These are phyloP conservation scores for Hypoxylon sp. DNA, from an alignment of 2,329 filamentous ascomycete species.

Conservation along the genomic window DNA sequence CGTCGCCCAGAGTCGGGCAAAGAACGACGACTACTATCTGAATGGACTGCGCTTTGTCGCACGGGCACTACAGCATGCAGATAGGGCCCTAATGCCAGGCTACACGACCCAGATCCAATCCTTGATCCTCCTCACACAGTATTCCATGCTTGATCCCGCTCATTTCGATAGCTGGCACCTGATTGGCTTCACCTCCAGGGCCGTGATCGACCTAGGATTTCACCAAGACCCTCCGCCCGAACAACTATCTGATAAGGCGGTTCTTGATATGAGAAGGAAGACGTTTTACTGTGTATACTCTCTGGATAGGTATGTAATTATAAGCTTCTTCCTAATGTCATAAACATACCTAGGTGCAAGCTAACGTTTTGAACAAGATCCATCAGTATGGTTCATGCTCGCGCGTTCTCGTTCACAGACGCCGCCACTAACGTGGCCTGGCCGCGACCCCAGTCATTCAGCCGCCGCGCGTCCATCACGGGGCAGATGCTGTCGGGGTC, in stretches of 20 bases:
- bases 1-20: conserved; percentile 73
- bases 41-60: conserved; percentile 65
- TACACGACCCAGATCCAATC: conserved; percentile 88
- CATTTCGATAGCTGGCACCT: conserved; percentile 96
- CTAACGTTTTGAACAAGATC: conserved; percentile 45
- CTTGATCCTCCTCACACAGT: conserved; percentile 84
- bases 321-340: too few species aligned
- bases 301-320: conserved; percentile 74
- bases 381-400: conserved; percentile 86
- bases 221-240: conserved; percentile 88
- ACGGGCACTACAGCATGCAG: conserved; percentile 77
- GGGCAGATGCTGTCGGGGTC: conserved; percentile 60
- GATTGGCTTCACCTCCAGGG: conserved; percentile 87
- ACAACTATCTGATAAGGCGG: conserved; percentile 70
- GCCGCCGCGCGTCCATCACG: conserved; percentile 52
- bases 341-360: neutral
- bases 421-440: conserved; percentile 84
- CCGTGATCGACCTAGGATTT: conserved; percentile 87
- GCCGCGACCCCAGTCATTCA: conserved; percentile 61
- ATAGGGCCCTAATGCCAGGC: conserved; percentile 84
- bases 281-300: conserved; percentile 93
- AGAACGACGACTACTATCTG: conserved; percentile 69
- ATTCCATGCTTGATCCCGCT: conserved; percentile 86
- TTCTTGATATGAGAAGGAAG: conserved; percentile 78
- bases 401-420: conserved; percentile 93